Base-by-base conservation (phyloP, 1,284 basidiomycete species). In the Moesziomyces sp. region DNA sequence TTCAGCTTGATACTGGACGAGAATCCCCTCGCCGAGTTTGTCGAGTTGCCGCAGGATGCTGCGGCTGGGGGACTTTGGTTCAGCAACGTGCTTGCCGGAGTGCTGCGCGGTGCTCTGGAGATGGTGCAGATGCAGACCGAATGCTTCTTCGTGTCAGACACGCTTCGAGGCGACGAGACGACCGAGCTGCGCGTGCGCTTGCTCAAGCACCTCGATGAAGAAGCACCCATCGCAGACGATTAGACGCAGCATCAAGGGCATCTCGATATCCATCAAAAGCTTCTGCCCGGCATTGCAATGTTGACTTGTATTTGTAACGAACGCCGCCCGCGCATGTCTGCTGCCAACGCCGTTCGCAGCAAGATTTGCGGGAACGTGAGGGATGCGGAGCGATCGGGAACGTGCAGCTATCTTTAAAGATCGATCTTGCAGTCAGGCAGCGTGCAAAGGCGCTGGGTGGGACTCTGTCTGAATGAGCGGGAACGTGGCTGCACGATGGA, bases 91-190 rank as follows among this genome's bases (percentile, higher is more conserved):
- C 86, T 97, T 0, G 96, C 93, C 74, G 97, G 97, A 3, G 96
- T 99, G 1, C 85, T 99, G 49, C 87, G 95, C 56, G 97, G 97
- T 1, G 90, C 94, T 24, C 84, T 99, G 52, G 97, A 99, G 86
- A 99, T 99, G 97, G 97, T 97, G 78, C 96, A 99, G 85, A 93
- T 98, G 89, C 95, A 97, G 85, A 94, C 97, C 13, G 91, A 94
- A 73, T 91, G 90, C 19, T 89, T 90, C 54, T 99, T 99, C 85
- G 84, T 97, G 18, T 93, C 93, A 3, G 97, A 99, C 79, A 89
- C 91, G 14, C 87, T 99, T 66, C 87, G 93, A 63, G 97, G 97
- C 1, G 96, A 98, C 82, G 96, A 98, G 78, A 90, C 87, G 65
- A 99, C 97, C 11, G 95, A 97, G 85, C 91, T 99, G 73, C 89